Base-by-base conservation (phyloP, 352 stramenopile genomes). In the Phytophthora uliginosa region DNA sequence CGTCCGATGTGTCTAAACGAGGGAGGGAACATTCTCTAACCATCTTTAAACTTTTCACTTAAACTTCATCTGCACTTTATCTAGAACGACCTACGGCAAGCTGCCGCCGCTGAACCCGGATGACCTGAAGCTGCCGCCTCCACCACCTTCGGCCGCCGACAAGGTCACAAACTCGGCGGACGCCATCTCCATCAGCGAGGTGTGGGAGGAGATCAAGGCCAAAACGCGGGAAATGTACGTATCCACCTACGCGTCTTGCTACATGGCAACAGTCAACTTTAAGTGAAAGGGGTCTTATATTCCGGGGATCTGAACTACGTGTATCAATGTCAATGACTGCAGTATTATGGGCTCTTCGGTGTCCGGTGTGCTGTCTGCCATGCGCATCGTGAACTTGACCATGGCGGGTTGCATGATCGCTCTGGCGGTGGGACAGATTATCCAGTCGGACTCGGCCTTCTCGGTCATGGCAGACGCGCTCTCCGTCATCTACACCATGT, bases 401-500 rank as follows among this genome's bases (percentile, higher is more conserved):
- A 78, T 96, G 64, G 89, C 85, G 7, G 79, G 80, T 53, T 86
- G 82, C 33, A 96, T 96, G 89, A 83, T 95, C 58, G 82, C 78
- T 34, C 82, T 96, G 50, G 82, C 85, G 17, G 68, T 95, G 63
- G 79, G 77, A 2, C 82, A 94, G 70, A 85, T 96, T 54, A 78
- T 94, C 42, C 75, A 81, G 65, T 89, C 86, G n/a, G 70, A 83
- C 45, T 90, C 82, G 52, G 82, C 79, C 18, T 91, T 95, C 60
- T 88, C 82, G 15, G 86, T 88, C 61, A 94, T 95, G 86, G 79
- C 88, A 20, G 84, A 92, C 50, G 78, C 76, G 45, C 79, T 96
- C 53, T 91, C 89, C 28, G 81, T 96, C 33, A 81, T 95, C 55
- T 96, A 96, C 82, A 96, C 89, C 52, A 95, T 96, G 89, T 96